Base-by-base conservation (phyloP, 805 yeast species). In the Kazachstania kunashirensis region DNA sequence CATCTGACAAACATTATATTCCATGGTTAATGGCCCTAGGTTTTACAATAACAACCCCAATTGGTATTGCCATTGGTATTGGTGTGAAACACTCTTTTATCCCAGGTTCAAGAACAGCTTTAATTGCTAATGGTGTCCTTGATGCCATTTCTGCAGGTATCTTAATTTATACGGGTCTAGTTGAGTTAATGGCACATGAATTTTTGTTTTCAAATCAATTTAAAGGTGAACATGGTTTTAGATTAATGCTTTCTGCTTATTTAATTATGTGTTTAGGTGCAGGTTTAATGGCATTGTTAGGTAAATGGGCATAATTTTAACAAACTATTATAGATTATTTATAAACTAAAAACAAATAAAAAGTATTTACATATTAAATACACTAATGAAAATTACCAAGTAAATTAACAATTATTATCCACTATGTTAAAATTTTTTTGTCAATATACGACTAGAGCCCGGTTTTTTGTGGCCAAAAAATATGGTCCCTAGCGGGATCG, bases 81-180 rank as follows among this genome's bases (percentile, higher is more conserved):
- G 86, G 88, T 24, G 82, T 79, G 4, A 69, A 84, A 47, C 50
- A 63, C 13, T 52, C 75, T 3, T 81, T 77, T 50, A 65, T 70
- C 23, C 71, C 77, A 24, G 68, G 66, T 20, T 70, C 79, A 4
- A 67, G 67, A 52, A 66, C 59, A 7, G 75, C 81, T 1, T 63
- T 67, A 32, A 65, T 79, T 29, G 67, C 77, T 4, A 66, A 70
- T 37, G 89, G 89, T 33, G 69, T 75, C 1, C 68, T 80, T 39
- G 86, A 81, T 53, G 62, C 84, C 1, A 67, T 80, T 37, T 78
- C 86, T 16, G 72, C 85, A 2, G 89, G 89, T 27, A 71, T 81
- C 40, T 64, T 81, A 46, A 59, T 81, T 28, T 81, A 80, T 59
- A 76, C 84, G 30, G 83, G 85, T 32, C 57, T 80, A 38, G 85